Evolutionary conservation across 306 rosid genomes (phyloP).

Genomic region (Boehmeria nivea): DNA sequence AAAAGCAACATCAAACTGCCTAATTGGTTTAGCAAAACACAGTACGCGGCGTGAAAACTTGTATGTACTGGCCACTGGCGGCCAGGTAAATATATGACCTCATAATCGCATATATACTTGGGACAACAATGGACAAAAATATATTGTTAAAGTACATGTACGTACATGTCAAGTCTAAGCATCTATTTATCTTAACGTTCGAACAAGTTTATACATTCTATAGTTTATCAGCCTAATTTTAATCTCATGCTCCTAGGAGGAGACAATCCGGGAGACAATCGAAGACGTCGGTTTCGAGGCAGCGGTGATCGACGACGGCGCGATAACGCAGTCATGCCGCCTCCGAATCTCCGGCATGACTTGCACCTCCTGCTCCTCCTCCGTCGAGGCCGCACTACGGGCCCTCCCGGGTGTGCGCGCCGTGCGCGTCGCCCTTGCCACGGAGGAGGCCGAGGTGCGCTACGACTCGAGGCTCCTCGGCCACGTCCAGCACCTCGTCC

Average conservation of each 20-base stretch:
- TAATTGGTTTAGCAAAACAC: no score
- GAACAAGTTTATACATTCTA: no score
- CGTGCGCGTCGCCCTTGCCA: conserved; percentile 62
- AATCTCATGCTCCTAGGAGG: conserved; percentile 29
- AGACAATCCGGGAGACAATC: conserved; percentile 59
- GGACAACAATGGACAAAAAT: no score
- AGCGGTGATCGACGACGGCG: conserved; percentile 32
- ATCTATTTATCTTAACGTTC: no score
- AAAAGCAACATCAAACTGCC: no score
- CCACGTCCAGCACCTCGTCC: conserved; percentile 30
- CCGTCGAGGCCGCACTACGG: conserved; percentile 44
- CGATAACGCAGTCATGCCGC: conserved; percentile 42
- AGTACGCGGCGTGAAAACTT: no score
- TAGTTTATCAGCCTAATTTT: neutral
- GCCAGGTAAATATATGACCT: no score
- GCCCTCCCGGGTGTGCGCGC: conserved; percentile 36
- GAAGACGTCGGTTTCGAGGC: conserved; percentile 68
- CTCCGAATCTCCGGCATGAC: conserved; percentile 58
- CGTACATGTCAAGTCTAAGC: no score
- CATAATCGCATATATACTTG: no score
- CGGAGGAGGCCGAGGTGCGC: conserved; percentile 60
- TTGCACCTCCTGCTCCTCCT: conserved; percentile 57
- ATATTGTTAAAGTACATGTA: neutral
- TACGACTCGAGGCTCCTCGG: conserved; percentile 45
- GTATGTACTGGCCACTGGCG: no score